phyloP scores from a whole-genome alignment of 345 rosid genomes.

The Aquilaria malaccensis region DNA sequence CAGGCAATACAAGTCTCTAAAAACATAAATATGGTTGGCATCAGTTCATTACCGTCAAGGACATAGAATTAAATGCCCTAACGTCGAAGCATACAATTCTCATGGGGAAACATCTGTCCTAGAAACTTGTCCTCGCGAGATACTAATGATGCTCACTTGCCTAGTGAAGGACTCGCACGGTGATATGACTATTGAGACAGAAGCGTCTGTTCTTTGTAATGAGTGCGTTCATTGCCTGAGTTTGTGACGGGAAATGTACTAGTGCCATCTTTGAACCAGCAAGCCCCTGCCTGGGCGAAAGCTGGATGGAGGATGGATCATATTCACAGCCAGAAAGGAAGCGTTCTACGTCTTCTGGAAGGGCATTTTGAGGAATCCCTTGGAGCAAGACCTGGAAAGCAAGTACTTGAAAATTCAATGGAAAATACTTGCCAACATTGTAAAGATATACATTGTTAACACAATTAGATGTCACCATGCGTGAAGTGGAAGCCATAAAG shows the following conservation, averaged over 20 bases:
- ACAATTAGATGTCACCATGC: no score
- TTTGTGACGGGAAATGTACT: constrained; percentile 44
- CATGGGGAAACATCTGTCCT: no score
- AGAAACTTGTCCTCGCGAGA: no score
- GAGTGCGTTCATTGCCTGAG: constrained; percentile 57
- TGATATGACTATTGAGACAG: constrained; percentile 54
- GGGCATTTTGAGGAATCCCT: constrained; percentile 48
- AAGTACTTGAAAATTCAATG: neutral
- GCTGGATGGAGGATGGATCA: constrained; percentile 39
- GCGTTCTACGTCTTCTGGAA: constrained; percentile 57
- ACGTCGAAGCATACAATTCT: no score
- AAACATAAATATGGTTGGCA: no score
- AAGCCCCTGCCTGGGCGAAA: constrained; percentile 21
- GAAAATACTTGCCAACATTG: neutral
- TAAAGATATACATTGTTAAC: neutral
- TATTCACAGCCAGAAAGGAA: constrained; percentile 63
- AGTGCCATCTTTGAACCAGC: constrained; percentile 31
- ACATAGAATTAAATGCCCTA: no score
- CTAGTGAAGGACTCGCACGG: constrained; percentile 61
- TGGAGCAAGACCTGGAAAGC: constrained; percentile 47
- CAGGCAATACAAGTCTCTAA: no score
- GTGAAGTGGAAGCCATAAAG: neutral
- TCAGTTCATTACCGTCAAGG: no score
- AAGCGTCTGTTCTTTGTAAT: constrained; percentile 51
- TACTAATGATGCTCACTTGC: no score